Evolutionary conservation across 352 stramenopile genomes (phyloP).

Genomic region (Thraustochytrium striatum): DNA sequence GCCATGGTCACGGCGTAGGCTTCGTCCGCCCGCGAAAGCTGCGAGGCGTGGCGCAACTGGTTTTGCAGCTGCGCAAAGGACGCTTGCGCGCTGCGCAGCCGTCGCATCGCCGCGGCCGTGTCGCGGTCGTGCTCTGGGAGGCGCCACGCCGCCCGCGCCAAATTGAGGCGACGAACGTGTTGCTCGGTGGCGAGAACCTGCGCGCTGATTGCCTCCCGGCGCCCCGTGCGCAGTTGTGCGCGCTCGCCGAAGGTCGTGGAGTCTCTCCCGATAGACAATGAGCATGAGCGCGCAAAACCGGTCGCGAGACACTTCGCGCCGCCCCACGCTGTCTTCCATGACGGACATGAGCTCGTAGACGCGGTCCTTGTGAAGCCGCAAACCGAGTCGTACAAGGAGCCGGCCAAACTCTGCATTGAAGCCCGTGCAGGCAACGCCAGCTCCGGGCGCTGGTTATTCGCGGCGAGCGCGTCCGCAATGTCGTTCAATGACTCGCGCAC

Average conservation of each 20-base stretch:
- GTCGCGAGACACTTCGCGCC: background rate
- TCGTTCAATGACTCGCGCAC: background rate
- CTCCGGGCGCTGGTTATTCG: background rate
- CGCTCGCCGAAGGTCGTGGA: background rate
- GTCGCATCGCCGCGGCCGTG: too few species aligned
- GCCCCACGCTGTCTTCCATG: slow-evolving; percentile 5
- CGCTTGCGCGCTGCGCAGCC: too few species aligned
- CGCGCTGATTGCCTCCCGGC: background rate
- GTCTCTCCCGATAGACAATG: slow-evolving; percentile 18
- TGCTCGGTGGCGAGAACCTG: too few species aligned
- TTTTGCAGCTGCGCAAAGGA: too few species aligned
- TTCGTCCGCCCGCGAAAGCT: too few species aligned
- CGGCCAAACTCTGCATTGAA: background rate
- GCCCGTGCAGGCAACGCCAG: background rate
- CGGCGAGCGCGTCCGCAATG: background rate
- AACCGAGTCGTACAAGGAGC: background rate
- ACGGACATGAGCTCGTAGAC: slow-evolving; percentile 24
- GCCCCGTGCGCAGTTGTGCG: background rate
- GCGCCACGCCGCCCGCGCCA: too few species aligned
- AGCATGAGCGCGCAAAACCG: slow-evolving; percentile 21
- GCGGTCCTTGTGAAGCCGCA: slow-evolving; percentile 6
- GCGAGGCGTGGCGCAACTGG: too few species aligned
- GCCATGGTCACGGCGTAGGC: too few species aligned
- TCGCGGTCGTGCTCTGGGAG: too few species aligned
- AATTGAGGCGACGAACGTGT: too few species aligned